Percentiles rank a stretch among this genome's conserved stretches.
phyloP scores from a whole-genome alignment of 2,329 filamentous ascomycete species.

The Penicillium sp. region DNA sequence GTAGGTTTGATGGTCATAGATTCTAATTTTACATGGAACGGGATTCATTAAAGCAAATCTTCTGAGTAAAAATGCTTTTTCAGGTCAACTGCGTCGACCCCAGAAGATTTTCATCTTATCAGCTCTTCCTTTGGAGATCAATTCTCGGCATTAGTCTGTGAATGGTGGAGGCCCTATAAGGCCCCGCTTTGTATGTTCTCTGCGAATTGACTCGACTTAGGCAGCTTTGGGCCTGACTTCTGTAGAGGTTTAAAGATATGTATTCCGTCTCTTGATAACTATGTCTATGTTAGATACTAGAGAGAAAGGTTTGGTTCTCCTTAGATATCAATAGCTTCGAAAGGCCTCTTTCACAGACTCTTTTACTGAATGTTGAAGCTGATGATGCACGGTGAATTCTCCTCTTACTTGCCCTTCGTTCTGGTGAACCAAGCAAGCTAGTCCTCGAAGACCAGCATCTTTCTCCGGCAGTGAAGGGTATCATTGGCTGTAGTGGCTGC shows the following conservation, averaged over 20 bases:
- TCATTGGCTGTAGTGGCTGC: background rate
- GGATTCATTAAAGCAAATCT: too few species aligned
- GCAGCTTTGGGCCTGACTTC: background rate
- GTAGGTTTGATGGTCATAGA: background rate
- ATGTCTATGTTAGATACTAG: too few species aligned
- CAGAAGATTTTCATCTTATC: background rate
- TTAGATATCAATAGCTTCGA: too few species aligned
- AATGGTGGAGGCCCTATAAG: background rate
- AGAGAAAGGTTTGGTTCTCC: too few species aligned
- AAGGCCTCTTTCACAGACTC: background rate
- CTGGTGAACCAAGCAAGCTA: background rate
- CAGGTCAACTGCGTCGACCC: too few species aligned
- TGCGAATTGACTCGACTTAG: background rate
- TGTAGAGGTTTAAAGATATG: background rate
- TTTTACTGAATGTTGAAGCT: too few species aligned
- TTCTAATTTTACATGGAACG: background rate
- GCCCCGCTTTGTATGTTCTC: background rate
- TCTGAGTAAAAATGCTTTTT: too few species aligned
- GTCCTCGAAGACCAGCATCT: background rate
- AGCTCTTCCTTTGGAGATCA: background rate
- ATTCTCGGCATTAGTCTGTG: background rate
- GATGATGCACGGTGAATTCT: background rate
- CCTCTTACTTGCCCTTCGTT: too few species aligned
- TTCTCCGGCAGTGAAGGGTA: background rate
- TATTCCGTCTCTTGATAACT: background rate